Conservation (phyloP, 768 basidiomycete species). For the Antrodiella citrinella region DNA sequence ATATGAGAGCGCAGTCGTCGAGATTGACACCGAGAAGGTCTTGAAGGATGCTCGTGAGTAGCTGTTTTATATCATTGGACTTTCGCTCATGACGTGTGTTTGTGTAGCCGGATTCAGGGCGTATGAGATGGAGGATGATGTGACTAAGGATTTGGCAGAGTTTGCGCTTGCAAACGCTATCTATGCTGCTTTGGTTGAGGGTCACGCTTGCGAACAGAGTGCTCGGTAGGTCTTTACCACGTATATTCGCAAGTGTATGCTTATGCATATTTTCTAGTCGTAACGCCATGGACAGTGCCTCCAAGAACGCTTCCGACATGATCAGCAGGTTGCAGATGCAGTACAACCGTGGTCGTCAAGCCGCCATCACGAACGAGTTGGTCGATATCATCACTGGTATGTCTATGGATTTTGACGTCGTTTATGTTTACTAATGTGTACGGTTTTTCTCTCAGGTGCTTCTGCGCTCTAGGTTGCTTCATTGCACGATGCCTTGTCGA, state of each 20-base stretch:
- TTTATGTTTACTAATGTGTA: background rate
- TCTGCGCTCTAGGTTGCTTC: background rate
- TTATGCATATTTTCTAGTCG: conserved; percentile 40
- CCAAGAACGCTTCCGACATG: conserved; percentile 98
- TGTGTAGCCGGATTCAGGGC: conserved; percentile 75
- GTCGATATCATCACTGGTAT: conserved; percentile 88
- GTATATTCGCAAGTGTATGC: conserved; percentile 1
- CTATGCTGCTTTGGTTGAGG: conserved; percentile 89
- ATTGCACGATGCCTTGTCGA: background rate
- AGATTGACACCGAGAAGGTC: conserved; percentile 74
- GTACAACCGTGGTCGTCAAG: conserved; percentile 98
- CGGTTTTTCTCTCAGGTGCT: background rate
- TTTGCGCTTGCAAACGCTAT: conserved; percentile 96
- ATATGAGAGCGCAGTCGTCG: conserved; percentile 71
- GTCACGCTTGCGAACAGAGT: conserved; percentile 91
- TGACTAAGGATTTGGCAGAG: conserved; percentile 87
- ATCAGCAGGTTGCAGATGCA: conserved; percentile 81
- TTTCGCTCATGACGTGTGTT: conserved; percentile 4
- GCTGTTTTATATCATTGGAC: background rate
- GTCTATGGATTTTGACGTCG: conserved; percentile 16
- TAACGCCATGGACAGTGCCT: conserved; percentile 99
- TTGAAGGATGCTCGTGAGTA: conserved; percentile 74
- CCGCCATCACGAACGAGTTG: conserved; percentile 93
- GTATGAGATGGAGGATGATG: conserved; percentile 98
- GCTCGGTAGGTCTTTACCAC: conserved; percentile 51